Base-by-base conservation (phyloP, 441 rosid genomes). In the Brassica hybrid region DNA sequence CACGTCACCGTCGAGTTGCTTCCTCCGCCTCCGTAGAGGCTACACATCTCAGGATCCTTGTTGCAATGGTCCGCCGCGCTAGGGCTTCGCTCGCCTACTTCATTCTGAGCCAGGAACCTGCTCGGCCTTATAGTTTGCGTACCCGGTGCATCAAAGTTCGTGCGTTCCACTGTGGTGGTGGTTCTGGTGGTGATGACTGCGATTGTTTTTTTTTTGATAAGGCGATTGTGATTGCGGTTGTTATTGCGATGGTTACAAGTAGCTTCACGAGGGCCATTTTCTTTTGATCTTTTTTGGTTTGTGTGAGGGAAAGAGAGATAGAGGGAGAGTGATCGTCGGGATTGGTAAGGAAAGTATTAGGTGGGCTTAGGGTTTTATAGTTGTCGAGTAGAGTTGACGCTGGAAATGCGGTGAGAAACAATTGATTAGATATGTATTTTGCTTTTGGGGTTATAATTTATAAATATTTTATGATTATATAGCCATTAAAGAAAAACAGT, bases 21-120 rank as follows among this genome's bases (percentile, higher is more conserved):
- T 75, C 83, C 86, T 58, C 52, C 5, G 7, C 85, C 88, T 14
- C 63, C 50, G 7, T 69, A 13, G 21, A 48, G 11, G 18, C 52
- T 4, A 81, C 97, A 91, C n/a, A 72, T 60, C 45, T 83, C 83
- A 7, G 79, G 41, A 71, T 90, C 79, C 61, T 85, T 88, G 57
- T 74, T 5, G 83, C 94, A 92, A 11, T 86, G 92, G 61, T 85
- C 87, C 0, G 87, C 89, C 0, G 86, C 88, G 60, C 85, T 84
- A 7, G 88, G 90, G 76, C 84, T 88, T 36, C 60, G 50, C 52
- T 3, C 65, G 17, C 7, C 61, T 10, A 50, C 77, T 45, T 80
- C 80, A 0, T 83, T 78, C 17, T 76, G 80, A 62, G 80, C 75
- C 0, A 91, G 82, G 83, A 91, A 91, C 7, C 94, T 87, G 43